Evolutionary conservation across 192 early-diverging fungal species (phyloP).

Genomic region (Mortierella antarctica): DNA sequence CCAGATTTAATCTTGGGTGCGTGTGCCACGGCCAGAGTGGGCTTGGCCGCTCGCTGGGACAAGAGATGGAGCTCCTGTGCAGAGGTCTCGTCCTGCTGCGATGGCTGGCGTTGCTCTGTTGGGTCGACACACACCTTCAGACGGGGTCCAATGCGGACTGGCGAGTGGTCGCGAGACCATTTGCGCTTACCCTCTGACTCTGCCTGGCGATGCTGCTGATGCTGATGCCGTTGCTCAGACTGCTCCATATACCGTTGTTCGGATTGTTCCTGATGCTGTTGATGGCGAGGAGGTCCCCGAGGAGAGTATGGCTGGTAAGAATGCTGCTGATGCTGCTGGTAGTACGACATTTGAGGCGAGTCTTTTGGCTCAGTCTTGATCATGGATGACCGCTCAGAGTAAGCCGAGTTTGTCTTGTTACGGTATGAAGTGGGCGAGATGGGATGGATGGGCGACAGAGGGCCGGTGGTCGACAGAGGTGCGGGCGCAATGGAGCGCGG

Average conservation of each 20-base stretch:
- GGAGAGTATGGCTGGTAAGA: neutral
- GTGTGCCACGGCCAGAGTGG: too few relatives aligned
- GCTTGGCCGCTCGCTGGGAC: slow-evolving; percentile 5
- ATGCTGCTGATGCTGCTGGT: neutral
- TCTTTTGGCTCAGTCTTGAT: slow-evolving; percentile 37
- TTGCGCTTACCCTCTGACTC: slow-evolving; percentile 20
- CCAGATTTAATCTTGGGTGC: too few relatives aligned
- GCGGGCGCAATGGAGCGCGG: slow-evolving; percentile 43
- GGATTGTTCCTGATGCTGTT: neutral
- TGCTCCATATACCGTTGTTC: neutral
- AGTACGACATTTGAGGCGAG: neutral
- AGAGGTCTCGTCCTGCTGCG: slow-evolving; percentile 5
- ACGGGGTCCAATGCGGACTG: slow-evolving; percentile 2
- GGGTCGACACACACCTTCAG: slow-evolving; percentile 1
- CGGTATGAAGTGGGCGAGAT: neutral
- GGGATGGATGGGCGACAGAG: slow-evolving; percentile 8
- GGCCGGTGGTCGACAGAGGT: neutral
- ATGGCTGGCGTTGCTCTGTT: neutral
- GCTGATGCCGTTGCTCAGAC: neutral
- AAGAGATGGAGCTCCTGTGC: slow-evolving; percentile 31
- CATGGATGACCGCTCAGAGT: neutral
- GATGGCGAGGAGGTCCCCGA: neutral
- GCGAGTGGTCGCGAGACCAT: slow-evolving; percentile 30
- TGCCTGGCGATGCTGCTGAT: neutral
- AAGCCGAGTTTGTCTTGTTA: neutral